phyloP scores from a whole-genome alignment of 306 rosid genomes.

The Astragalus membranaceus region DNA sequence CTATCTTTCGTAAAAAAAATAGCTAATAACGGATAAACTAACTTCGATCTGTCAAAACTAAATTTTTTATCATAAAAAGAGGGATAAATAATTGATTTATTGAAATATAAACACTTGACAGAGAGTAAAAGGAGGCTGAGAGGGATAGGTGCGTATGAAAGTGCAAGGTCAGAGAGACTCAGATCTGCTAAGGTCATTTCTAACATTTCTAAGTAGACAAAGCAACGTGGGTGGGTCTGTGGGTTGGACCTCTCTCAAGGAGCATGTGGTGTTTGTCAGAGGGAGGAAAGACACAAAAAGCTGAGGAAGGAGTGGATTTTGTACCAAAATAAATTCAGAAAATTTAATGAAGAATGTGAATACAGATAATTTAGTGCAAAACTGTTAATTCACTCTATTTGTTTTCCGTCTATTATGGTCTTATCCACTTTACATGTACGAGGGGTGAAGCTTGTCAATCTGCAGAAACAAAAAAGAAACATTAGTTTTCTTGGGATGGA shows the following conservation, averaged over 20 bases:
- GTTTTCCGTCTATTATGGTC: too few relatives aligned
- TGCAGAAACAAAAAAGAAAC: too few relatives aligned
- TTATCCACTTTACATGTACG: too few relatives aligned
- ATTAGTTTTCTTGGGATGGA: too few relatives aligned
- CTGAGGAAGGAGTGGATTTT: constrained; percentile 21
- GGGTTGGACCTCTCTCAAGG: constrained; percentile 30
- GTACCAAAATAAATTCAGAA: constrained; percentile 5
- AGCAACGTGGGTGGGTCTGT: constrained; percentile 57
- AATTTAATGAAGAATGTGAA: background rate
- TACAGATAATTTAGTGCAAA: background rate
- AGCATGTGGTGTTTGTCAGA: constrained; percentile 84
- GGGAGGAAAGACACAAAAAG: constrained; percentile 17
- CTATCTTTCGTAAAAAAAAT: too few relatives aligned
- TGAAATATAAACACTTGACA: background rate
- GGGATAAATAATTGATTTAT: too few relatives aligned
- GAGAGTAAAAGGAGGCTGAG: background rate
- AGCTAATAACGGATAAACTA: too few relatives aligned
- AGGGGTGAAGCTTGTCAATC: too few relatives aligned
- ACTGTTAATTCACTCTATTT: background rate
- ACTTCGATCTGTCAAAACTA: too few relatives aligned
- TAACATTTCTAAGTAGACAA: constrained; percentile 51
- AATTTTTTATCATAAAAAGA: too few relatives aligned
- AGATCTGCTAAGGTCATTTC: constrained; percentile 45
- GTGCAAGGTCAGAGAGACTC: constrained; percentile 25
- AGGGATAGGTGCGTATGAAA: constrained; percentile 17